Base-by-base conservation (phyloP, 495 filamentous ascomycete species). In the Hyaloscypha hepaticicola region DNA sequence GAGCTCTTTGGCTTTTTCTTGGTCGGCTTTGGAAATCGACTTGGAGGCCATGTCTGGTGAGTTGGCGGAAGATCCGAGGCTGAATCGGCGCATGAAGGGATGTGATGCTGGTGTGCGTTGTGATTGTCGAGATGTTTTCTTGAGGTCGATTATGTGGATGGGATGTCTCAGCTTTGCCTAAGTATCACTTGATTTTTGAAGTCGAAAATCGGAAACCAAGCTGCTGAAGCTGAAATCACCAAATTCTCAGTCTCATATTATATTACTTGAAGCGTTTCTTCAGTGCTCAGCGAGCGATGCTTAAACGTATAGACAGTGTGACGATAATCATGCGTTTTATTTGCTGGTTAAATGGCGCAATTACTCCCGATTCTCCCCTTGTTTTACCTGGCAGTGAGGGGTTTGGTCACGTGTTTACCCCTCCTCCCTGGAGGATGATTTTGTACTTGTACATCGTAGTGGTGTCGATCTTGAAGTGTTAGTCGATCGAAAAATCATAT, bases 51-150 rank as follows among this genome's bases (percentile, higher is more conserved):
- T 41, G 38, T 41, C 38, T 41, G 38, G 12, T 8, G 38, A 41
- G 38, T 6, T 41, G 6, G 38, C 19, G n/a, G n/a, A n/a, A n/a
- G n/a, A n/a, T 41, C 38, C 38, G 14, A 52, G 22, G 50, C 50
- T 52, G 50, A 52, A 52, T 24, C 50, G 50, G 9, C 50, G 50
- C 50, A 52, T 52, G 8, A 52, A 52, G 21, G n/a, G 38, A 41
- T 41, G 9, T 14, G 2, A 41, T 41, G 38, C 14, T 5, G 12
- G 7, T n/a, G n/a, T n/a, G n/a, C n/a, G n/a, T n/a, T n/a, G n/a
- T n/a, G n/a, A n/a, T 41, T 41, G 38, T 5, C 38, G 19, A 41
- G 31, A 3, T 14, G 38, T 11, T 41, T 11, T 41, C 14, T 41
- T 41, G 38, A 41, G 19, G 38, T 8, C 19, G 38, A 19, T 12